phyloP scores from a whole-genome alignment of 2,329 filamentous ascomycete genomes.

The Claviceps arundinis region DNA sequence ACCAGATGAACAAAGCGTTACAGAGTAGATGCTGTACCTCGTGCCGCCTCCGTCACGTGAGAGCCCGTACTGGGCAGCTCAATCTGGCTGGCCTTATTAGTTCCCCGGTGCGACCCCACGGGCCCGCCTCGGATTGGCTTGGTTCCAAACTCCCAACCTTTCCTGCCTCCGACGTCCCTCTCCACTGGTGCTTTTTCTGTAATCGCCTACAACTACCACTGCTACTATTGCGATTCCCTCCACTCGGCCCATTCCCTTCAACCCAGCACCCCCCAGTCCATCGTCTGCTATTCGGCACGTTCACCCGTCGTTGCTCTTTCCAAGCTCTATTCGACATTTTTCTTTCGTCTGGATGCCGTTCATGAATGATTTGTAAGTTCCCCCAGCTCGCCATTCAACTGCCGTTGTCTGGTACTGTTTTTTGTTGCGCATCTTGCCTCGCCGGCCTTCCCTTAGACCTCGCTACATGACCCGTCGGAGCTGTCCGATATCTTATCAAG shows the following conservation, averaged over 20 bases:
- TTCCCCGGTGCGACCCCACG: not conserved
- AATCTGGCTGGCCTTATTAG: not conserved
- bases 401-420: conserved; percentile 7
- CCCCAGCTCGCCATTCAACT: conserved; percentile 9
- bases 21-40: not conserved
- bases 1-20: not conserved
- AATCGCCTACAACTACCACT: conserved; percentile 10
- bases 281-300: conserved; percentile 5
- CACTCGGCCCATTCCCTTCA: conserved; percentile 19
- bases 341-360: conserved; percentile 25
- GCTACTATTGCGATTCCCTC: conserved; percentile 9
- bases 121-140: conserved; percentile 12
- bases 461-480: conserved; percentile 22
- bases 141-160: conserved; percentile 22
- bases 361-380: conserved; percentile 40
- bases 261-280: conserved; percentile 18
- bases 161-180: conserved; percentile 20
- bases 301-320: not conserved
- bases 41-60: not conserved
- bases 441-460: conserved; percentile 18
- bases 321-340: conserved; percentile 11
- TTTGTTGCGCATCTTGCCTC: conserved; percentile 23
- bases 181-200: conserved; percentile 19
- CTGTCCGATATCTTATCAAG: conserved; percentile 14
- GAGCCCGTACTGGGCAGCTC: not conserved